Conservation (phyloP, 2,329 filamentous ascomycete species). For the Nothopassalora personata region DNA sequence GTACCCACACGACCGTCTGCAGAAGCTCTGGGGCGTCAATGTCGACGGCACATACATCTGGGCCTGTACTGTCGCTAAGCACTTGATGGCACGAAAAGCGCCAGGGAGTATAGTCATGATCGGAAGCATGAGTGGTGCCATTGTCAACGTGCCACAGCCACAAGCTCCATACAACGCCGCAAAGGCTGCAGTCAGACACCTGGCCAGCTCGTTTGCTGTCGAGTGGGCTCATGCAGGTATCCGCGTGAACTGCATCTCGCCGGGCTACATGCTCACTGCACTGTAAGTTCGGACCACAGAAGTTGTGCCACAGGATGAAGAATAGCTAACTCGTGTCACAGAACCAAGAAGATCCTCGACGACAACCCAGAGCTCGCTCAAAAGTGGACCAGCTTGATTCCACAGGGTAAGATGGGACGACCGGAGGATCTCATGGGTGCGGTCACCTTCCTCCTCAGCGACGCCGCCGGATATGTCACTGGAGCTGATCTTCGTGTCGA, state of each 20-base stretch:
- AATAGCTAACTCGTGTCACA: conserved; percentile 33
- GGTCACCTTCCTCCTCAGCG: conserved; percentile 77
- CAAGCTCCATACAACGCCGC: conserved; percentile 90
- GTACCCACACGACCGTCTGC: conserved; percentile 85
- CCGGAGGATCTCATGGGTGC: conserved; percentile 92
- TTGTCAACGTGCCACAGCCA: conserved; percentile 93
- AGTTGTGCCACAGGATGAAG: neutral
- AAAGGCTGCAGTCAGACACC: conserved; percentile 85
- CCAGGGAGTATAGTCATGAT: conserved; percentile 89
- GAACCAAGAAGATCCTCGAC: conserved; percentile 88
- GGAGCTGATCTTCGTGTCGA: conserved; percentile 43
- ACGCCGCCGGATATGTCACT: conserved; percentile 69
- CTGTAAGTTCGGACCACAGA: conserved; percentile 56
- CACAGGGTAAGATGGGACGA: conserved; percentile 86
- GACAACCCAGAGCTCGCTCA: conserved; percentile 85
- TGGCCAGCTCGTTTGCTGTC: conserved; percentile 81
- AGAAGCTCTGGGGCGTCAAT: conserved; percentile 92
- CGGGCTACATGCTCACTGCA: conserved; percentile 93
- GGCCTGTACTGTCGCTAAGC: conserved; percentile 75
- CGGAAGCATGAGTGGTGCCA: conserved; percentile 87
- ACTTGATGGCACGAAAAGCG: conserved; percentile 75
- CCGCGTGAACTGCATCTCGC: conserved; percentile 90
- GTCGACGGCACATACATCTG: conserved; percentile 91
- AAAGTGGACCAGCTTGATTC: conserved; percentile 89
- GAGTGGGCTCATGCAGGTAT: conserved; percentile 89